Evolutionary conservation across 495 filamentous ascomycete species (phyloP), one percentile per base, ranked within the genome.

Genomic region (Penicillium tannophilum): DNA sequence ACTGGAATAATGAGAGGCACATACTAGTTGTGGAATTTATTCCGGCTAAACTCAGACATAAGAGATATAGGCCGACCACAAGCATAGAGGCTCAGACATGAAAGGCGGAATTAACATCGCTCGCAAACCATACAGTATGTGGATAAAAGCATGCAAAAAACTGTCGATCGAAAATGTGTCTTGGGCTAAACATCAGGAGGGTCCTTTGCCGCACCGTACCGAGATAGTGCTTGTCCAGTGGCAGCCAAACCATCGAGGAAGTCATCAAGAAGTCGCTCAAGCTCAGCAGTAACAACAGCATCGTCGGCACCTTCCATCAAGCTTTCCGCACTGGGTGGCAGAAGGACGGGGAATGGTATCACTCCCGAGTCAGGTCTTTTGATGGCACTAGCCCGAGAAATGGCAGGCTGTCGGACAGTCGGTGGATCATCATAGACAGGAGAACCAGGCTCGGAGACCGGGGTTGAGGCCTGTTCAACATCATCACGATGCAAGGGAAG

Each of bases 261-360:
- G 42, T 77, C 70, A 20, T 64, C 71, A 12, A 80, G 58, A 50
- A 80, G 44, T 30, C 75, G 60, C 56, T 76, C 69, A 52, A 80
- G 56, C 58, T 80, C 77, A 5, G 63, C 69, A 12, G 63, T 60
- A 7, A 79, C 62, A 17, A 64, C 59, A 5, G 53, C 44, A 30
- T 78, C 75, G 16, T 72, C 63, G 3, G 71, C 73, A 12, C 65
- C 67, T 16, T 73, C 68, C 62, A 64, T 71, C 31, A 80, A 36
- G 10, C 72, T 70, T 48, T 75, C 65, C 10, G 65, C 58, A 39
- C 65, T 70, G 1, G 77, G 76, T 8, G 76, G 68, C 19, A 69
- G 30, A 14, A 78, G 58, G 16, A 64, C 55, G 2, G 77, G 76
- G 52, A 78, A 78, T 14, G 58, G 52, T 24, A 75, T 66, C 2